Conservation (phyloP, 345 rosid genomes). For the Murraya koenigii region DNA sequence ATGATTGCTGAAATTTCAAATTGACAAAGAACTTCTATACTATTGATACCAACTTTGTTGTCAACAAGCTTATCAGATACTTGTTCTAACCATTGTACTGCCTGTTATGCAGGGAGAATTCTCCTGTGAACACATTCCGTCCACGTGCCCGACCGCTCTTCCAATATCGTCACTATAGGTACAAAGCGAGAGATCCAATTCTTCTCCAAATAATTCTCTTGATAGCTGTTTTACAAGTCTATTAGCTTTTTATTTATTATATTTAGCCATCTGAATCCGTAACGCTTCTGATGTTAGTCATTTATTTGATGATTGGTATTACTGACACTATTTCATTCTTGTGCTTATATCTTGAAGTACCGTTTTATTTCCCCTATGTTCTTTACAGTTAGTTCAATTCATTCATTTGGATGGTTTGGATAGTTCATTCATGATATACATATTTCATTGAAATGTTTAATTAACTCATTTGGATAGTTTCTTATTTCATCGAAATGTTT, state of each 20-base stretch:
- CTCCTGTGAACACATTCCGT: slow-evolving; percentile 83
- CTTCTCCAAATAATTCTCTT: background rate
- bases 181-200: slow-evolving; percentile 17
- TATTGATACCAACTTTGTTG: background rate
- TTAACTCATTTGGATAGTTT: background rate
- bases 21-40: background rate
- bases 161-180: slow-evolving; percentile 99
- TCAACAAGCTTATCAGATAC: background rate
- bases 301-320: background rate
- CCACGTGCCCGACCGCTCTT: slow-evolving; percentile 92
- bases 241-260: background rate
- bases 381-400: background rate
- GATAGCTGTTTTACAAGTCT: background rate
- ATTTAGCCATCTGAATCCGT: background rate
- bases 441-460: too few species aligned
- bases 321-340: background rate
- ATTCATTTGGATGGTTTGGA: too few species aligned
- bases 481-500: slow-evolving; percentile 21
- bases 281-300: background rate
- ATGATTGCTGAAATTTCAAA: background rate
- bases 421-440: too few species aligned
- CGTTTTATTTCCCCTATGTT: background rate
- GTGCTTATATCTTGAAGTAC: background rate
- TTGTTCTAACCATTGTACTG: slow-evolving; percentile 15
- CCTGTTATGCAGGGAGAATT: slow-evolving; percentile 73